Evolutionary conservation across 2,329 filamentous ascomycete species (phyloP).

Genomic region (Ascochyta rabiei): DNA sequence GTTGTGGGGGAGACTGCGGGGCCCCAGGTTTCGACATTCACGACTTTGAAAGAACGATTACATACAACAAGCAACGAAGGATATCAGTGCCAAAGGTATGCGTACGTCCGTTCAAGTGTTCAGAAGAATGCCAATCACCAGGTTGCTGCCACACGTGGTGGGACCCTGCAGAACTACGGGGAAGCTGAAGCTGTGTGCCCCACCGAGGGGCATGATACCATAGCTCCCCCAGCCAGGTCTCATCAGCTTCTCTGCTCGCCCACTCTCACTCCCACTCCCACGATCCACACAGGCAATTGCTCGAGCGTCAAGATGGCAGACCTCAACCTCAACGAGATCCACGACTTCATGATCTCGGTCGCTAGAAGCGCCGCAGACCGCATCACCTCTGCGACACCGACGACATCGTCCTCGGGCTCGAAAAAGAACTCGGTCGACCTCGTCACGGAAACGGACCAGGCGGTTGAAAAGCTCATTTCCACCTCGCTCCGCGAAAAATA

Average conservation of each 20-base stretch:
- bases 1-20: conserved; percentile 10
- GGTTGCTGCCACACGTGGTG: conserved; percentile 9
- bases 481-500: conserved; percentile 57
- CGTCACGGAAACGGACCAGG: conserved; percentile 68
- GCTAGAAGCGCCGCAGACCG: conserved; percentile 55
- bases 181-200: conserved; percentile 9
- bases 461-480: conserved; percentile 65
- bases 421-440: conserved; percentile 65
- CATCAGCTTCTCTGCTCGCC: neutral
- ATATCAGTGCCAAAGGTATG: neutral
- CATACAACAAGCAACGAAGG: neutral
- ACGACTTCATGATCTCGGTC: conserved; percentile 55
- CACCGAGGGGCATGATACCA: conserved; percentile 18
- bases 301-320: conserved; percentile 36
- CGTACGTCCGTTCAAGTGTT: neutral
- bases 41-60: neutral
- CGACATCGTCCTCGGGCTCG: conserved; percentile 48
- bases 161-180: conserved; percentile 11
- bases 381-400: conserved; percentile 54
- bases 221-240: neutral
- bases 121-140: neutral
- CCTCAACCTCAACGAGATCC: conserved; percentile 54
- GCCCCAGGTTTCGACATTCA: neutral
- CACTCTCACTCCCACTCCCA: neutral
- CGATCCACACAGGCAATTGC: neutral